Evolutionary conservation across 2,329 filamentous ascomycete species (phyloP), one percentile per base, ranked within the genome.

Genomic region (Epichloe glyceriae): DNA sequence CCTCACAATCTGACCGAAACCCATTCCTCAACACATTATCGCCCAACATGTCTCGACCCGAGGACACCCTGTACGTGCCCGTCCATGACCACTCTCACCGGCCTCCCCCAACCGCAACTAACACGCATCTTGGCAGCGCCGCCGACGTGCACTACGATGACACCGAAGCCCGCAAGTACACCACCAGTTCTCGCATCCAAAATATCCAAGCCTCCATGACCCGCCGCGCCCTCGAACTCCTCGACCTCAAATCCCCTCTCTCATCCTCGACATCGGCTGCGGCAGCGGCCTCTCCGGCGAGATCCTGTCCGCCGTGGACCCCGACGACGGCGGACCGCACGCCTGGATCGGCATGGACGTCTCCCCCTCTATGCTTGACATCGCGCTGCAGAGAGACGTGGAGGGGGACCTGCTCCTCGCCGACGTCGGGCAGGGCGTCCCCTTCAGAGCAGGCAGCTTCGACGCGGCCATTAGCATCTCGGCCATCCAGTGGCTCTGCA

Each of bases 131-230:
- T 15, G 3, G 50, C 66, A 94, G 88, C 65, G 88, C 90, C 47
- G 91, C 93, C 57, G 93, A 98, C 71, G 85, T 97, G 64, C 94
- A 95, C 75, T 98, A 98, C 78, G 85, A 96, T 74, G 91, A 97
- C 72, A 76, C 77, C 67, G 91, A 96, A 75, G 91, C 93, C 34
- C 85, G 87, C 66, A 97, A 97, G 75, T 98, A 98, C 74, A 97
- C 93, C 8, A 96, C 91, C 4, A 91, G 83, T 56, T 95, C 89
- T 4, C 88, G 93, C 56, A 97, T 98, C 64, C 88, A 93, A 62
- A 89, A 87, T 60, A 95, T 98, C 60, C 93, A 98, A 69, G 86
- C 90, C 0, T 80, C 82, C 55, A 98, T 98, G 93, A 95, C 93
- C 30, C 78, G 88, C 59, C 86, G 93, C 51, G 93, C 93, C 35